These are phyloP conservation scores for Aquanectria penicillioides DNA, from an alignment of 2,329 filamentous ascomycete genomes.

Conservation along the genomic window DNA sequence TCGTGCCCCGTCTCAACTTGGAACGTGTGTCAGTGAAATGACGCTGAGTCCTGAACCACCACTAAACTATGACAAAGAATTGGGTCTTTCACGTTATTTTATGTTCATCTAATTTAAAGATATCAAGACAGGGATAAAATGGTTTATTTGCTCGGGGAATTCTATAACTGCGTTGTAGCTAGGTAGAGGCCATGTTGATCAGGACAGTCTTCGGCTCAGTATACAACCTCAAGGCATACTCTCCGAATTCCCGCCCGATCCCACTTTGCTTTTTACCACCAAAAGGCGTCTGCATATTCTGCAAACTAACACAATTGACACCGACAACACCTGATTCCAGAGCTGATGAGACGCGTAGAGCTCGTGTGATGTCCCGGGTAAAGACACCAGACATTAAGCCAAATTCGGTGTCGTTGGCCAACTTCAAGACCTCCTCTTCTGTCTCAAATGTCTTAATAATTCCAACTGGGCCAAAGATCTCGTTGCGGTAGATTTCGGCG, in stretches of 20 bases:
- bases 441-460: slow-evolving; percentile 27
- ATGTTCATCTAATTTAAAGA: too few species aligned
- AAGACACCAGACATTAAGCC: slow-evolving; percentile 23
- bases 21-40: too few species aligned
- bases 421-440: slow-evolving; percentile 16
- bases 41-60: too few species aligned
- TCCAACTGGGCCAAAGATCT: slow-evolving; percentile 22
- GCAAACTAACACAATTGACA: slow-evolving; percentile 23
- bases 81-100: too few species aligned
- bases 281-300: slow-evolving; percentile 18
- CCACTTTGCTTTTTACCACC: slow-evolving; percentile 25
- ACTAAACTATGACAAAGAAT: too few species aligned
- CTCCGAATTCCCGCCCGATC: slow-evolving; percentile 21
- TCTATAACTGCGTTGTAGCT: too few species aligned
- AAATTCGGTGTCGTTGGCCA: slow-evolving; percentile 26
- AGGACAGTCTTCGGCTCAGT: slow-evolving; percentile 27
- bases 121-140: too few species aligned
- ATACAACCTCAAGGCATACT: slow-evolving; percentile 21
- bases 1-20: too few species aligned
- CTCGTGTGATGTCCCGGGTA: slow-evolving; percentile 15
- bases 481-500: slow-evolving; percentile 15
- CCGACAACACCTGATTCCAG: slow-evolving; percentile 23
- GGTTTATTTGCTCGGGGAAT: too few species aligned
- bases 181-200: slow-evolving; percentile 21
- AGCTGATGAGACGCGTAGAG: slow-evolving; percentile 18